phyloP scores from a whole-genome alignment of 2,329 filamentous ascomycete genomes.

The Pseudogymnoascus sp. region DNA sequence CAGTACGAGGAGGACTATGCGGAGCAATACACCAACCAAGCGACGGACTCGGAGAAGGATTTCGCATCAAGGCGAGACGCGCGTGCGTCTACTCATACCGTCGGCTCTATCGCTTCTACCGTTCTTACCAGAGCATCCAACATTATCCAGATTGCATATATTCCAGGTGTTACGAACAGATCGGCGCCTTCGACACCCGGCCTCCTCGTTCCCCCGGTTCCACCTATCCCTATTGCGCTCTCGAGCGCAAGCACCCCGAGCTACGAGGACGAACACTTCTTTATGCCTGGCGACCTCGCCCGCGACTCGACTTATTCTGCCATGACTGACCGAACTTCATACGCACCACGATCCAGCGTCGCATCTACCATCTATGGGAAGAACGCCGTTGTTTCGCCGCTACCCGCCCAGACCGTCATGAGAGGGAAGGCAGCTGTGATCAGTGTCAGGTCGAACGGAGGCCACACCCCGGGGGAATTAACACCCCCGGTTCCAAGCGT shows the following conservation, averaged over 20 bases:
- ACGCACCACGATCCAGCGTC: slow-evolving; percentile 60
- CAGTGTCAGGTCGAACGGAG: slow-evolving; percentile 70
- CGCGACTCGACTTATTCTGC: slow-evolving; percentile 87
- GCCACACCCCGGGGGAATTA: slow-evolving; percentile 44
- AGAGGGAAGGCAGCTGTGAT: slow-evolving; percentile 87
- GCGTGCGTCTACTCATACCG: slow-evolving; percentile 75
- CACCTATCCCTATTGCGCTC: slow-evolving; percentile 71
- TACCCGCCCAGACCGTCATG: slow-evolving; percentile 78
- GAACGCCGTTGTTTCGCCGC: slow-evolving; percentile 72
- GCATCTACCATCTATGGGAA: slow-evolving; percentile 92
- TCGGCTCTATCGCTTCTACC: slow-evolving; percentile 87
- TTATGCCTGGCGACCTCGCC: slow-evolving; percentile 73
- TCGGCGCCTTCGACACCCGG: slow-evolving; percentile 77
- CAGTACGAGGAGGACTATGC: slow-evolving; percentile 56
- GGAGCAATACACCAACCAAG: slow-evolving; percentile 39
- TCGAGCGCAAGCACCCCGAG: slow-evolving; percentile 49
- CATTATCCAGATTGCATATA: slow-evolving; percentile 98
- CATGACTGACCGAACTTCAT: slow-evolving; percentile 57
- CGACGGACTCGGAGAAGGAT: slow-evolving; percentile 46
- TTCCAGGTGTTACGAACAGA: slow-evolving; percentile 91
- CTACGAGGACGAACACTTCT: slow-evolving; percentile 80
- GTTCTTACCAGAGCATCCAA: slow-evolving; percentile 94
- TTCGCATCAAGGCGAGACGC: slow-evolving; percentile 49
- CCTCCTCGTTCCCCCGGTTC: slow-evolving; percentile 81
- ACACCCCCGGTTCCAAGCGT: slow-evolving; percentile 68